These are phyloP conservation scores for Albatrellus sp. DNA, from an alignment of 1,284 basidiomycete genomes.

Conservation along the genomic window DNA sequence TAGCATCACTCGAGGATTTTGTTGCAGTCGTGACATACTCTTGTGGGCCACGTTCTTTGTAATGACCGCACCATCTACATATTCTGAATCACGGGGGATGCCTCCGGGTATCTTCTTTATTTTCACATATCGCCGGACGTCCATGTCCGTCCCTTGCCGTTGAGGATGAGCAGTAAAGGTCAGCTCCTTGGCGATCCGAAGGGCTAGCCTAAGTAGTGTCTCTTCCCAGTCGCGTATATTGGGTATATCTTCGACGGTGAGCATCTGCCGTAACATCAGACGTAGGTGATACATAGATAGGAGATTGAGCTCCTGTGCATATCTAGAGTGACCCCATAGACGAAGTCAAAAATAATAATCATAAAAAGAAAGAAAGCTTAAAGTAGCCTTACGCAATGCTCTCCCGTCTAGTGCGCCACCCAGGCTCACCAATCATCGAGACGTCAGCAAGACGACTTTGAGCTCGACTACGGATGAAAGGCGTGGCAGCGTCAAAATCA, in stretches of 20 bases:
- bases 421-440: slow-evolving; percentile 43
- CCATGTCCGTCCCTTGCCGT: slow-evolving; percentile 83
- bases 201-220: slow-evolving; percentile 66
- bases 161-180: slow-evolving; percentile 67
- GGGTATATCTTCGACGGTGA: slow-evolving; percentile 65
- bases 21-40: slow-evolving; percentile 61
- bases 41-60: slow-evolving; percentile 98
- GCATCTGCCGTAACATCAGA: slow-evolving; percentile 81
- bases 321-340: slow-evolving; percentile 30
- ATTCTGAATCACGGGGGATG: slow-evolving; percentile 84
- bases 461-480: slow-evolving; percentile 71
- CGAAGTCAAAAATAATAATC: not conserved
- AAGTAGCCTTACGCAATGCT: slow-evolving; percentile 61
- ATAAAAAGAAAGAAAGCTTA: too few relatives aligned
- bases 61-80: slow-evolving; percentile 94
- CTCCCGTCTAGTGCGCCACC: slow-evolving; percentile 69
- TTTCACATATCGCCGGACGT: slow-evolving; percentile 91
- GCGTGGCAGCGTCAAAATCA: slow-evolving; percentile 56
- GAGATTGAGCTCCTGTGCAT: slow-evolving; percentile 71
- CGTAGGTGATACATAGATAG: slow-evolving; percentile 82
- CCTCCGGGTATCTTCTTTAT: slow-evolving; percentile 99
- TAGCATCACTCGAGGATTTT: slow-evolving; percentile 87
- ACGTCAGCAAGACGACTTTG: slow-evolving; percentile 58
- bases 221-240: slow-evolving; percentile 80
- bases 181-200: slow-evolving; percentile 65